These are phyloP conservation scores for Triticum urartu DNA, from an alignment of 176 grass and related monocot species.

Conservation along the genomic window DNA sequence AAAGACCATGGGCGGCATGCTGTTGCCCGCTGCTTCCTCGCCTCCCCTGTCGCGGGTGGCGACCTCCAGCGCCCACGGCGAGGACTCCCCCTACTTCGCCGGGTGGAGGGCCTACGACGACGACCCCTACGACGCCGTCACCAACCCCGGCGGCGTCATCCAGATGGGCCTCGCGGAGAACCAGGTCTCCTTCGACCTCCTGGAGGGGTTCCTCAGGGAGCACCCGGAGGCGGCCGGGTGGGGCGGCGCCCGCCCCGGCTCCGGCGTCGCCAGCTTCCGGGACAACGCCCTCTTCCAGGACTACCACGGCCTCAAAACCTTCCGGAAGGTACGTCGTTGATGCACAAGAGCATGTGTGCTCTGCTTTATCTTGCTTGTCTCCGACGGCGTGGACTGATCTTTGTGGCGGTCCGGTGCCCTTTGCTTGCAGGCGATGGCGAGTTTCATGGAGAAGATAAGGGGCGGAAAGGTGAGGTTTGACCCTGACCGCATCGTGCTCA, in stretches of 20 bases:
- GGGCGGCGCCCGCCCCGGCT: constrained; percentile 20
- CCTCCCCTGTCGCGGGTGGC: constrained; percentile 55
- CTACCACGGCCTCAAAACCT: constrained; percentile 78
- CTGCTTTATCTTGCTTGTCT: neutral
- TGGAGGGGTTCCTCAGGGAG: constrained; percentile 63
- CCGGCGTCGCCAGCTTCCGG: constrained; percentile 54
- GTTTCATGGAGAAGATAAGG: constrained; percentile 81
- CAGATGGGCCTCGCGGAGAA: constrained; percentile 96
- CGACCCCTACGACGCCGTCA: constrained; percentile 62
- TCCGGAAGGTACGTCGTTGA: constrained; percentile 52
- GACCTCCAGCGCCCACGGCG: constrained; percentile 57
- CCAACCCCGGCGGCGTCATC: constrained; percentile 70
- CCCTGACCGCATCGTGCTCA: constrained; percentile 72
- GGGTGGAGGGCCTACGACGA: constrained; percentile 87
- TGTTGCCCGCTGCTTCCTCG: constrained; percentile 10
- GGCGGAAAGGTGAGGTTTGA: constrained; percentile 73
- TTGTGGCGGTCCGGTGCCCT: neutral
- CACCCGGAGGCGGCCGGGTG: constrained; percentile 57
- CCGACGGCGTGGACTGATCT: neutral
- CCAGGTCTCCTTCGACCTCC: constrained; percentile 90
- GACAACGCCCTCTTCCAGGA: constrained; percentile 95
- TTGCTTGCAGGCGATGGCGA: constrained; percentile 76
- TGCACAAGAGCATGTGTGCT: neutral
- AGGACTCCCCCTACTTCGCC: constrained; percentile 91
- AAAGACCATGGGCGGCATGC: constrained; percentile 37